Conservation (phyloP, 2,329 filamentous ascomycete genomes). For the Alternaria sp. region DNA sequence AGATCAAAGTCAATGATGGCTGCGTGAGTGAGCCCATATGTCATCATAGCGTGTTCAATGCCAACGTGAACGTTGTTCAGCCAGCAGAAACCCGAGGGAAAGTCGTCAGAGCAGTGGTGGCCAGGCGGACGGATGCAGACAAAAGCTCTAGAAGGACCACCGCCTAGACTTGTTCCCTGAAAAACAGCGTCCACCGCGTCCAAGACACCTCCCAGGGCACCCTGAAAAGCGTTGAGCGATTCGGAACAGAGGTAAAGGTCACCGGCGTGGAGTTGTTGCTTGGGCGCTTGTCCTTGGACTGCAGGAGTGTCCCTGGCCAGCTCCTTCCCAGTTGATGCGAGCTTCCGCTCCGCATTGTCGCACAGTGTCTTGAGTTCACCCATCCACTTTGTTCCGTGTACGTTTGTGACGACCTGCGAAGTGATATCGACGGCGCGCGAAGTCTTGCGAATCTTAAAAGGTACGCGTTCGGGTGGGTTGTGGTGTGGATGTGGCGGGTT, state of each 20-base stretch:
- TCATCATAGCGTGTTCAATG: conserved; percentile 85
- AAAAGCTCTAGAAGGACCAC: conserved; percentile 77
- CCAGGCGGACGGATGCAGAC: conserved; percentile 92
- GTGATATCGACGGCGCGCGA: conserved; percentile 72
- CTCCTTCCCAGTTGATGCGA: conserved; percentile 80
- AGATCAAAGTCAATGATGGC: conserved; percentile 65
- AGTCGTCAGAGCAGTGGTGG: conserved; percentile 89
- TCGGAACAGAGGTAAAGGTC: conserved; percentile 91
- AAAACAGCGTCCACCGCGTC: conserved; percentile 92
- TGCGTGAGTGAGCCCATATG: conserved; percentile 87
- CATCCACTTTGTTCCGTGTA: conserved; percentile 95
- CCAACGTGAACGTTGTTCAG: conserved; percentile 98
- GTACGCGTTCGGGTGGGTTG: conserved; percentile 66
- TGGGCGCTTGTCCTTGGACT: conserved; percentile 57
- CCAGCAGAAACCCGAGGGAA: conserved; percentile 97
- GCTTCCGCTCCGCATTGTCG: conserved; percentile 75
- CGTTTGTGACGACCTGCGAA: conserved; percentile 81
- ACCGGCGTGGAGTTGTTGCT: conserved; percentile 78
- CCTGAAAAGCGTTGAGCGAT: conserved; percentile 86
- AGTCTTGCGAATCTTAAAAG: conserved; percentile 87
- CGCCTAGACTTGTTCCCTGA: conserved; percentile 51
- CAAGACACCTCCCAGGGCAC: conserved; percentile 88
- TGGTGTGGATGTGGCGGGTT: conserved; percentile 71
- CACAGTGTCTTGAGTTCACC: conserved; percentile 87
- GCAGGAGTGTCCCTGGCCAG: conserved; percentile 62